Base-by-base conservation (phyloP, 805 yeast genomes). In the Kurtzmaniella fragi region DNA sequence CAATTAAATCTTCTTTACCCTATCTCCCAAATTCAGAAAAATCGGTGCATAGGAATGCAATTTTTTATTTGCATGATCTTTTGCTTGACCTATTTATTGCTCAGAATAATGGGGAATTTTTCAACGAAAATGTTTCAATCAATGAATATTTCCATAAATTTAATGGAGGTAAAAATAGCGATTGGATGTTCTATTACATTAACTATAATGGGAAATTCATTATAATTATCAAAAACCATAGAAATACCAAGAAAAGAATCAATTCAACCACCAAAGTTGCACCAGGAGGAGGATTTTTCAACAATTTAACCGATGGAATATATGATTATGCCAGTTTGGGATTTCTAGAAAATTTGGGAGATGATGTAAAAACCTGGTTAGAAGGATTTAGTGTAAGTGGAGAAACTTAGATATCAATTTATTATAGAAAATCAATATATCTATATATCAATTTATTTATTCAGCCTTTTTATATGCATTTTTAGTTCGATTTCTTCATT, bases 151-250 rank as follows among this genome's bases (percentile, higher is more conserved):
- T 67, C 35, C 71, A 68, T 47, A 68, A 68, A 41, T 67, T 66
- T 45, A 62, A 61, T 31, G 57, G 60, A 42, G 61, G 60, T 40
- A 61, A 56, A 38, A 43, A 42, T 25, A 66, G 57, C 40, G 70
- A 65, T 49, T 67, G 73, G 73, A 60, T 67, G 61, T 60, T 68
- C 42, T 68, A 68, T 47, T 61, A 59, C 41, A 48, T 66, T 32
- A 54, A 54, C 31, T 50, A 57, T 39, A 51, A 55, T 20, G 48
- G 48, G 3, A 61, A 58, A 39, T 54, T 50, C 39, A 60, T 67
- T 32, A 54, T 64, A 13, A 52, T 67, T 15, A 61, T 68, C 5
- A 62, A 62, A 42, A 64, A 64, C 42, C 55, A 49, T 38, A 63
- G 25, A 20, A 20, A 58, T 34, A 53, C 52, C 27, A 54, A 52